Evolutionary conservation across 257 asterid species (phyloP), one percentile per base, ranked within the genome.

Genomic region (Coffea eugenioides): DNA sequence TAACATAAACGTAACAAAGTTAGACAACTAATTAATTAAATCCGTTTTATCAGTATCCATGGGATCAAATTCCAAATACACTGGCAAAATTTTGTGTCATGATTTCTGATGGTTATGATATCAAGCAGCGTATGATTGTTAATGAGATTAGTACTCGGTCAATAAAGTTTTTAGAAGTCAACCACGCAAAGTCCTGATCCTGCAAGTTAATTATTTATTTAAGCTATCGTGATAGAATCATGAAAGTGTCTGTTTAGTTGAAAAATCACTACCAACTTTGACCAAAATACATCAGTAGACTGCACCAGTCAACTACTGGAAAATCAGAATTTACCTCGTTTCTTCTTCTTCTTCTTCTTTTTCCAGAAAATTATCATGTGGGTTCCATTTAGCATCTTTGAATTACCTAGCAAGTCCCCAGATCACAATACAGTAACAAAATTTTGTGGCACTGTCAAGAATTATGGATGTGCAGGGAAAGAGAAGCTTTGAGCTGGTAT

Each of bases 391-490:
- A 71, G 71, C 25, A 51, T 71, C 64, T 41, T 51, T n/a, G 34
- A 69, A 73, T 27, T 69, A 31, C 27, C 65, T 6, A n/a, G 21
- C 39, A 6, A 73, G 10, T 2, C 25, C 23, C 23, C 45, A 36
- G 3, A 16, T 56, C n/a, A n/a, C 34, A 57, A 69, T 0, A 70
- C 66, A 59, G 45, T 18, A 68, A 23, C 11, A 75, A 75, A 48
- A 31, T n/a, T 43, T 25, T 27, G 41, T 25, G 12, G 43, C 76
- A n/a, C 11, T n/a, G 27, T 34, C 75, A 57, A 77, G 67, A 79
- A 77, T 57, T 5, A 84, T 83, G 87, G 49, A 72, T 67, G 21
- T 82, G 81, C 83, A 48, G 45, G 71, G 41, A 75, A 74, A 79
- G 31, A 77, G 51, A 66, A 81, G 56, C 8, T 43, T 77, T 49